phyloP scores from a whole-genome alignment of 257 asterid genomes.

The Solanum peruvianum region DNA sequence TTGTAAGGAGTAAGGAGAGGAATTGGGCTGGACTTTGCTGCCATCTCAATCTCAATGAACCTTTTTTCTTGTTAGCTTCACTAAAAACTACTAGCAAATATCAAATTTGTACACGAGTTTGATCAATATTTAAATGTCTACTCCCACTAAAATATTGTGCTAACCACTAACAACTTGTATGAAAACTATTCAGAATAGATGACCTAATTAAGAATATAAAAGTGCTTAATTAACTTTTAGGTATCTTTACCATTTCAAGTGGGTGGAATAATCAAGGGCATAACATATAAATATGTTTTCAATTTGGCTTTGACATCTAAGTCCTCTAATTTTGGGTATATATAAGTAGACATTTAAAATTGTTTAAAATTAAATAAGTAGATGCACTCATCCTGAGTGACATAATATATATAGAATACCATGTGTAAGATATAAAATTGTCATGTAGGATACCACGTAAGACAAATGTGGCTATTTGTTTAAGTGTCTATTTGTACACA shows the following conservation, averaged over 20 bases:
- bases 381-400: too few species aligned
- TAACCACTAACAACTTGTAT: not conserved
- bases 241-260: not conserved
- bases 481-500: not conserved
- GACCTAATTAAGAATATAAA: not conserved
- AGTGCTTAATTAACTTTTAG: not conserved
- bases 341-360: too few species aligned
- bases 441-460: not conserved
- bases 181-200: not conserved
- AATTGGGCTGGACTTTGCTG: not conserved
- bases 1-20: not conserved
- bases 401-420: too few species aligned
- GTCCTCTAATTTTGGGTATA: not conserved
- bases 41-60: not conserved
- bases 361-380: too few species aligned
- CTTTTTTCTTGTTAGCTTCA: not conserved
- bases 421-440: too few species aligned
- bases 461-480: not conserved
- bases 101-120: not conserved
- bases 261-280: not conserved
- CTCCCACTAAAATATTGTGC: not conserved
- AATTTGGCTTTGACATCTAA: not conserved
- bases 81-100: not conserved
- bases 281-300: too few species aligned
- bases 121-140: not conserved